Conservation (phyloP, 2,329 filamentous ascomycete genomes). For the Sarocladium brachiariae region DNA sequence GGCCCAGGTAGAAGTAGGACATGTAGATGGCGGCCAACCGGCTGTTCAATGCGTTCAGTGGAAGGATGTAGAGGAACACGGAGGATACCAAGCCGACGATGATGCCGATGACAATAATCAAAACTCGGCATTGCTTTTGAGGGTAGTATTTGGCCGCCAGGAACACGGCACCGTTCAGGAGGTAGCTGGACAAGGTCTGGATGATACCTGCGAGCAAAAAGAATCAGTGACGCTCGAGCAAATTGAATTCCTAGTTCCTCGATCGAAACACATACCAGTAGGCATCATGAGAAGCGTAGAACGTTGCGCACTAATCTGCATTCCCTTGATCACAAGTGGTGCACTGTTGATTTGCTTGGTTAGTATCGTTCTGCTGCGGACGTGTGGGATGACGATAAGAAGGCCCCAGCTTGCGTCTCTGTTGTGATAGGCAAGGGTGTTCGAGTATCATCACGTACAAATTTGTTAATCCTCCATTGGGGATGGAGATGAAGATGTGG, state of each 20-base stretch:
- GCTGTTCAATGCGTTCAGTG: conserved; percentile 18
- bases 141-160: conserved; percentile 7
- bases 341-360: too few species aligned
- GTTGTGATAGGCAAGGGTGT: too few species aligned
- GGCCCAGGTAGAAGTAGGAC: conserved; percentile 20
- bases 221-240: too few species aligned
- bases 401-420: too few species aligned
- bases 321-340: conserved; percentile 18
- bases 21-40: conserved; percentile 27
- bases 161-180: conserved; percentile 20
- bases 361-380: too few species aligned
- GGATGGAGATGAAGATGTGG: conserved; percentile 41
- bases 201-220: conserved; percentile 18
- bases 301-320: conserved; percentile 31
- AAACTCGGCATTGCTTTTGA: conserved; percentile 4
- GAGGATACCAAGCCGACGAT: conserved; percentile 7
- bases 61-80: conserved; percentile 15
- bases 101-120: conserved; percentile 3
- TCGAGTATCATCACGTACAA: too few species aligned
- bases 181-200: conserved; percentile 11
- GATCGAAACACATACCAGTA: conserved; percentile 13
- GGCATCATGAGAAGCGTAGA: conserved; percentile 23
- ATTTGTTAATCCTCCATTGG: conserved; percentile 40
- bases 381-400: too few species aligned
- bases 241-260: too few species aligned